phyloP scores from a whole-genome alignment of 176 grass and related monocot species.

The Poa pratensis region DNA sequence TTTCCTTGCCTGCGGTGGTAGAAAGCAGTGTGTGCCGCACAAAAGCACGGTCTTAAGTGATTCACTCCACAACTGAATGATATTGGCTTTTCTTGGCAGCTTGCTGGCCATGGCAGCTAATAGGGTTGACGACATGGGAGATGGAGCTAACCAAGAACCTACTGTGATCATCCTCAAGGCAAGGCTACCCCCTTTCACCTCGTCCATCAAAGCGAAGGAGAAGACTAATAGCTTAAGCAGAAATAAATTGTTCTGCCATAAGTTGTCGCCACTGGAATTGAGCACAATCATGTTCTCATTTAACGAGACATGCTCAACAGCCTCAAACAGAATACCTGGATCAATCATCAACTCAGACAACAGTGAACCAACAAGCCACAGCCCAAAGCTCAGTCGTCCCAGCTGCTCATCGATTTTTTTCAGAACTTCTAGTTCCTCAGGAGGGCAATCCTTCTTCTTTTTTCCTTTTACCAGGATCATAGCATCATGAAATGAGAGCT shows the following conservation, averaged over 20 bases:
- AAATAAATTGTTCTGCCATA: conserved; percentile 78
- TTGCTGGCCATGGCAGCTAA: conserved; percentile 70
- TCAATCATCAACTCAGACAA: conserved; percentile 82
- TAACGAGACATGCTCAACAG: conserved; percentile 67
- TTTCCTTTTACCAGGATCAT: conserved; percentile 76
- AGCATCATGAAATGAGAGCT: conserved; percentile 60
- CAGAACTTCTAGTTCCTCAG: conserved; percentile 76
- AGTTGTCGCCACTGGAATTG: conserved; percentile 57
- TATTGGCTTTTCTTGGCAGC: conserved; percentile 66
- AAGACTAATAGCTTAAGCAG: conserved; percentile 81
- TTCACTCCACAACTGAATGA: conserved; percentile 72
- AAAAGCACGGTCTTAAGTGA: conserved; percentile 65
- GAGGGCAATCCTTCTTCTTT: conserved; percentile 73
- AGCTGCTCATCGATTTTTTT: conserved; percentile 78
- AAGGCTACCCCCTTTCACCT: conserved; percentile 66
- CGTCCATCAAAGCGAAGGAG: conserved; percentile 84
- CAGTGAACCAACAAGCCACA: conserved; percentile 82
- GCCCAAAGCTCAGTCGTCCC: conserved; percentile 80
- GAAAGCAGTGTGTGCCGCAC: conserved; percentile 75
- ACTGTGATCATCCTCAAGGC: conserved; percentile 79
- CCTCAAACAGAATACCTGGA: conserved; percentile 67
- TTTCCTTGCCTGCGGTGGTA: conserved; percentile 64
- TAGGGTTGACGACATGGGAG: conserved; percentile 76
- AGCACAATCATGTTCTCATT: conserved; percentile 55
- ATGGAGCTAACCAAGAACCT: conserved; percentile 89